Evolutionary conservation across 768 basidiomycete genomes (phyloP).

Genomic region (Trichaptum fuscoviolaceum): DNA sequence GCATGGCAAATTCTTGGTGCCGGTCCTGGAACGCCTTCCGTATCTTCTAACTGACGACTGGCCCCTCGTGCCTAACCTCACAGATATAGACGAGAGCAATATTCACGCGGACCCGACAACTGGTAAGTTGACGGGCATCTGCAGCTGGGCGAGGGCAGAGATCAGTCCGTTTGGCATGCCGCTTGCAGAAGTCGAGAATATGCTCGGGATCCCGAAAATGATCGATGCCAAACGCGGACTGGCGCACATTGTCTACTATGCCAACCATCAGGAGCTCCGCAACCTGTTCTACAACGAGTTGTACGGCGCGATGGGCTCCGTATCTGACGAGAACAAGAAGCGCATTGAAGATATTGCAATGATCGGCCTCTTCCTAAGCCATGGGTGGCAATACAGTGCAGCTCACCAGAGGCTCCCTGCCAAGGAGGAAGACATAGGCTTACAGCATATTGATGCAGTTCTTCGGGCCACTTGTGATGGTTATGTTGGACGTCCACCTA

Average conservation of each 20-base stretch:
- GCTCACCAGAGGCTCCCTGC: background rate
- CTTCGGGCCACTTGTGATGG: no score
- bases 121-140: slow-evolving; percentile 1
- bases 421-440: background rate
- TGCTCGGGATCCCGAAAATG: background rate
- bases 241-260: background rate
- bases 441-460: slow-evolving; percentile 1
- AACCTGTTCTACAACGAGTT: background rate
- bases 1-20: no score
- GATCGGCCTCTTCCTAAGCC: background rate
- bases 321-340: background rate
- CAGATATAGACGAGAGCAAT: background rate
- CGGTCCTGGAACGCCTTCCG: background rate
- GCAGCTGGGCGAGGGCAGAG: background rate
- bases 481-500: no score
- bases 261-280: background rate
- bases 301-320: background rate
- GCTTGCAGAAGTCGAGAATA: background rate
- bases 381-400: background rate
- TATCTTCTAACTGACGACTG: background rate
- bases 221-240: background rate
- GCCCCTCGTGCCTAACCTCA: slow-evolving; percentile 3
- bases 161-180: slow-evolving; percentile 4
- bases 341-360: background rate
- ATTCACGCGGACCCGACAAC: background rate